Evolutionary conservation across 208 protist species (phyloP).

Genomic region (Herpetomonas samuelpessoai): DNA sequence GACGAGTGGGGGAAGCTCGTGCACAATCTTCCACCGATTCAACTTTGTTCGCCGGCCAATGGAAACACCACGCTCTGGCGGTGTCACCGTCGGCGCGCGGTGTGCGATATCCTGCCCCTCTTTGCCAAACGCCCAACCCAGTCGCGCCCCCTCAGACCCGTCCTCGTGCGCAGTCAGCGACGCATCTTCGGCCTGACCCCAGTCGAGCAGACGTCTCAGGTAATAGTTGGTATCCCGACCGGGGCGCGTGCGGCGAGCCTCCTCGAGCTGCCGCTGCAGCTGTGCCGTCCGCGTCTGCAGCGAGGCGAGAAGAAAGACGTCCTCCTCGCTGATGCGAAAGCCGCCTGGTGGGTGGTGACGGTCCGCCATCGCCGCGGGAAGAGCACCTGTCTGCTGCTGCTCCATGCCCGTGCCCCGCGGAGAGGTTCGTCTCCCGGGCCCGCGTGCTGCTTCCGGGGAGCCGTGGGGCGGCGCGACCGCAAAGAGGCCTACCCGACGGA

Average conservation of each 20-base stretch:
- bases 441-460: neutral
- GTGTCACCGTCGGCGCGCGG: slow-evolving; percentile 7
- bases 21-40: slow-evolving; percentile 32
- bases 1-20: slow-evolving; percentile 46
- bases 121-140: neutral
- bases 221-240: slow-evolving; percentile 57
- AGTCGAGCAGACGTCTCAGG: slow-evolving; percentile 33
- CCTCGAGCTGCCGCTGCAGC: slow-evolving; percentile 50
- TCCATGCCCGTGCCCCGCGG: too few relatives aligned
- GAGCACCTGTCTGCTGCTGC: too few relatives aligned
- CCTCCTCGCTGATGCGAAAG: slow-evolving; percentile 33
- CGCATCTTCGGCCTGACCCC: slow-evolving; percentile 2
- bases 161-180: neutral
- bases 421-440: neutral
- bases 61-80: slow-evolving; percentile 47
- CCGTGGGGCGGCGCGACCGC: neutral
- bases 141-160: neutral
- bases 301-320: slow-evolving; percentile 37
- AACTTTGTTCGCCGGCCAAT: slow-evolving; percentile 40
- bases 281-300: slow-evolving; percentile 55
- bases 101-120: neutral
- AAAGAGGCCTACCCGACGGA: neutral
- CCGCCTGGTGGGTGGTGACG: neutral
- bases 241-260: slow-evolving; percentile 20
- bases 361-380: neutral